Evolutionary conservation across 345 rosid species (phyloP), one percentile per base, ranked within the genome.

Genomic region (Moricandia arvensis): DNA sequence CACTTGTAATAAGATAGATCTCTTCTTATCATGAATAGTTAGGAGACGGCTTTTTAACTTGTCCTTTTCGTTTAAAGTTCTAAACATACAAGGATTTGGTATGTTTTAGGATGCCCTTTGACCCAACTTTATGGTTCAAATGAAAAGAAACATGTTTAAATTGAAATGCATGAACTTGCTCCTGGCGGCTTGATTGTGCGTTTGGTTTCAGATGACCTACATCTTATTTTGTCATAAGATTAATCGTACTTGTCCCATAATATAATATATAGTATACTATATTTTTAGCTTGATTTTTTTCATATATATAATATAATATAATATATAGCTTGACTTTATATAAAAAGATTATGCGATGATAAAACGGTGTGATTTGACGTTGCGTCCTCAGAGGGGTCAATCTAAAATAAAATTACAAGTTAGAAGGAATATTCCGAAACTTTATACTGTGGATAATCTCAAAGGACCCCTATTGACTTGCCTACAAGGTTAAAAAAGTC

Each of bases 121-220:
- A 67, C 73, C 68, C 61, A 49, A 5, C 31, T 60, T 15, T 10
- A 60, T 49, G 18, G 68, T 35, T 51, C 3, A 49, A 5, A 7
- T 7, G 9, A 68, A 6, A 51, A 31, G 17, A 51, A 37, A 75
- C 74, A 69, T 61, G 73, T 60, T 61, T 49, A 35, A 61, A 55
- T 63, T n/a, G 51, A 63, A 53, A 76, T 69, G 71, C 80, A 70
- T 76, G 80, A 76, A 76, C 75, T 55, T 69, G 29, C 0, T 30
- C 3, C 43, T 24, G 75, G 70, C 51, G 66, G 80, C 80, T 76
- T n/a, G 2, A 38, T 69, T 63, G 38, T 69, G 75, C 30, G 70
- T 62, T 69, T 63, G 59, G 75, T 61, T 63, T 35, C 8, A 62
- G 12, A 12, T 75, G 54, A 0, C 69, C 69, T 51, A 8, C 2